phyloP scores from a whole-genome alignment of 768 basidiomycete species.

The Candolleomyces efflorescens region DNA sequence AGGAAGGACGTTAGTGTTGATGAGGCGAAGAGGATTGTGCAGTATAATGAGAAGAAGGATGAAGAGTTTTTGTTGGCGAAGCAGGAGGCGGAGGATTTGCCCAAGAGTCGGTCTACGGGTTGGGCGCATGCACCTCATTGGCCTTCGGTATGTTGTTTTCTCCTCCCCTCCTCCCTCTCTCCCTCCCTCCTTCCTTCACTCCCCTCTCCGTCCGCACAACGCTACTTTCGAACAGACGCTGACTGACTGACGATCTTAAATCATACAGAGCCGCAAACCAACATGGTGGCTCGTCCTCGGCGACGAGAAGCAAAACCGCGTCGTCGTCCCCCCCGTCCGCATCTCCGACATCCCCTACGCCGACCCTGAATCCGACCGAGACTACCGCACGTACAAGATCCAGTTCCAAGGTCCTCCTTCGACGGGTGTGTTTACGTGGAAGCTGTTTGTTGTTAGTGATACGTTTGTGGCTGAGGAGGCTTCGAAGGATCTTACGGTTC shows the following conservation, averaged over 20 bases:
- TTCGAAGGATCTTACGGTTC: slow-evolving; percentile 58
- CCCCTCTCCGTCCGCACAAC: no score
- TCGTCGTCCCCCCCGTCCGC: slow-evolving; percentile 84
- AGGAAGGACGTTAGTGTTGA: slow-evolving; percentile 42
- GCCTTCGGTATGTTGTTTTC: slow-evolving; percentile 56
- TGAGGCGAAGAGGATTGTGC: slow-evolving; percentile 42
- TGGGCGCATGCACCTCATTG: slow-evolving; percentile 91
- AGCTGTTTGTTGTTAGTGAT: slow-evolving; percentile 79
- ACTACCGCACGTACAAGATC: slow-evolving; percentile 82
- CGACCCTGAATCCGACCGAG: slow-evolving; percentile 35
- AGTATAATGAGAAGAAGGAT: slow-evolving; percentile 57
- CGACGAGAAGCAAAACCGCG: slow-evolving; percentile 78
- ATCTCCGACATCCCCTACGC: slow-evolving; percentile 77
- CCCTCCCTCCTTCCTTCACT: no score
- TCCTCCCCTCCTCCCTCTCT: no score
- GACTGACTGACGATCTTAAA: no score
- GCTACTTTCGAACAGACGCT: no score
- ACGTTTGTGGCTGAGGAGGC: slow-evolving; percentile 84
- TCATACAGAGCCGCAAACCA: slow-evolving; percentile 57
- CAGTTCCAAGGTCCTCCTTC: slow-evolving; percentile 93
- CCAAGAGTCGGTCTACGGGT: slow-evolving; percentile 37
- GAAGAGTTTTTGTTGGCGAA: slow-evolving; percentile 64
- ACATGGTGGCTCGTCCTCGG: slow-evolving; percentile 91
- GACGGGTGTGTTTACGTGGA: slow-evolving; percentile 85
- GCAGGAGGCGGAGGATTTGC: slow-evolving; percentile 59